Conservation (phyloP, 1,284 basidiomycete species). For the Cystobasidium pallidum region DNA sequence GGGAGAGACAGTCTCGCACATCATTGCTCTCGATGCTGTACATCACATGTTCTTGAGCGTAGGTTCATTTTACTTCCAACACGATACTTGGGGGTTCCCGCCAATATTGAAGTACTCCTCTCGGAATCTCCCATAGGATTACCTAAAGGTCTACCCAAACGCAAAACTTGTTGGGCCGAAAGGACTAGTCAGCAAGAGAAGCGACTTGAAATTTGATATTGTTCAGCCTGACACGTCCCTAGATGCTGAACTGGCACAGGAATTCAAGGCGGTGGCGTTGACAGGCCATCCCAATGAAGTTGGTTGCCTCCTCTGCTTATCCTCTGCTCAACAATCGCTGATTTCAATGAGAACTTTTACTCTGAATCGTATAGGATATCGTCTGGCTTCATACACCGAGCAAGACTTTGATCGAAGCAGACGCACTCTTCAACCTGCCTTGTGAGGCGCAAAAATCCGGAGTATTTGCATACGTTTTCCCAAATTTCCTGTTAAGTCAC, state of each 20-base stretch:
- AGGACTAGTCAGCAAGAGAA: slow-evolving; percentile 61
- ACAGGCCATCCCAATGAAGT: slow-evolving; percentile 49
- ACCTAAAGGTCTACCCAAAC: slow-evolving; percentile 72
- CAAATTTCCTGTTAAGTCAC: slow-evolving; percentile 29
- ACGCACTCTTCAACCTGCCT: slow-evolving; percentile 88
- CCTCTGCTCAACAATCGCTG: not conserved
- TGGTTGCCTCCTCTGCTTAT: slow-evolving; percentile 4
- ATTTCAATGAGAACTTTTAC: not conserved
- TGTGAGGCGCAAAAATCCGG: slow-evolving; percentile 68
- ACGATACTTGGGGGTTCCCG: too few relatives aligned
- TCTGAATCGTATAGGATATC: slow-evolving; percentile 66
- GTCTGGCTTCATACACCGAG: slow-evolving; percentile 81
- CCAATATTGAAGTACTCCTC: too few relatives aligned
- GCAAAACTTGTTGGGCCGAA: slow-evolving; percentile 74
- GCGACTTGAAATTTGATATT: slow-evolving; percentile 62
- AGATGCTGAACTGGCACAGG: slow-evolving; percentile 21
- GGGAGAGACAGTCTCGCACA: slow-evolving; percentile 75
- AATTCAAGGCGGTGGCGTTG: slow-evolving; percentile 31
- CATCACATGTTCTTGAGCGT: slow-evolving; percentile 69
- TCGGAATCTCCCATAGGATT: slow-evolving; percentile 61
- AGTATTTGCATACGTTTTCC: slow-evolving; percentile 12
- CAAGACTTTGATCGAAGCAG: slow-evolving; percentile 80
- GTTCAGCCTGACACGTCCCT: slow-evolving; percentile 18
- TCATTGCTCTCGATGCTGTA: slow-evolving; percentile 67
- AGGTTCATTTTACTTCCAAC: slow-evolving; percentile 45